These are phyloP conservation scores for Flaveria sonorensis DNA, from an alignment of 129 eudicot species.

Conservation along the genomic window DNA sequence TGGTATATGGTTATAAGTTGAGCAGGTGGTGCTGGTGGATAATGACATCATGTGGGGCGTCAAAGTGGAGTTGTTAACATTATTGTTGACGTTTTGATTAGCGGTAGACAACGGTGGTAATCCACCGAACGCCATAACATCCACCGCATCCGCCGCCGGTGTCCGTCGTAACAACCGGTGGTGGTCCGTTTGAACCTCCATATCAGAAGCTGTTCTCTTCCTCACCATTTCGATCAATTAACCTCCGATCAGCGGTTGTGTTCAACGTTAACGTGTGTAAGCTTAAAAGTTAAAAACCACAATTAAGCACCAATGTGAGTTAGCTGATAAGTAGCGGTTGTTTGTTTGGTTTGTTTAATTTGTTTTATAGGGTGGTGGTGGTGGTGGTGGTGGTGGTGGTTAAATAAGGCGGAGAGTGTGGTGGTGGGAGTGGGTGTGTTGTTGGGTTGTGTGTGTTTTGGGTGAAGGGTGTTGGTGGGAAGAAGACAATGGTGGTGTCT, in stretches of 20 bases:
- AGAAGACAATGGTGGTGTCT: conserved; percentile 13
- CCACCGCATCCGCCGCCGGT: not conserved
- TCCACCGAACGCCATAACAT: conserved; percentile 19
- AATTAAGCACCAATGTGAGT: not conserved
- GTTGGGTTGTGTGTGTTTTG: conserved; percentile 13
- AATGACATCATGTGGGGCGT: conserved; percentile 38
- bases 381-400: not conserved
- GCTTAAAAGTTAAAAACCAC: not conserved
- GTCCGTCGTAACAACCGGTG: conserved; percentile 28
- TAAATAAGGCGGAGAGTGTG: not conserved
- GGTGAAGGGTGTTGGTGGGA: conserved; percentile 23
- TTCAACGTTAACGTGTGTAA: not conserved
- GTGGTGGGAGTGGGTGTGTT: conserved; percentile 29
- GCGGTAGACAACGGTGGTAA: not conserved
- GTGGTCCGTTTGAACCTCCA: conserved; percentile 45
- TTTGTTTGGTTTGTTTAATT: too few species aligned
- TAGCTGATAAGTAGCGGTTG: not conserved
- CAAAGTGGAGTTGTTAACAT: conserved; percentile 75
- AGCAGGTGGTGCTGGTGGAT: conserved; percentile 29
- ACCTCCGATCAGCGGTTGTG: not conserved
- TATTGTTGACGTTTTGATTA: too few species aligned
- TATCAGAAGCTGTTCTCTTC: conserved; percentile 75
- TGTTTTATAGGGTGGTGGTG: not conserved
- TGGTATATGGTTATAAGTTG: conserved; percentile 27
- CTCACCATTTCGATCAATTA: conserved; percentile 53